These are phyloP conservation scores for Saturnispora sanitii DNA, from an alignment of 805 yeast genomes.

Conservation along the genomic window DNA sequence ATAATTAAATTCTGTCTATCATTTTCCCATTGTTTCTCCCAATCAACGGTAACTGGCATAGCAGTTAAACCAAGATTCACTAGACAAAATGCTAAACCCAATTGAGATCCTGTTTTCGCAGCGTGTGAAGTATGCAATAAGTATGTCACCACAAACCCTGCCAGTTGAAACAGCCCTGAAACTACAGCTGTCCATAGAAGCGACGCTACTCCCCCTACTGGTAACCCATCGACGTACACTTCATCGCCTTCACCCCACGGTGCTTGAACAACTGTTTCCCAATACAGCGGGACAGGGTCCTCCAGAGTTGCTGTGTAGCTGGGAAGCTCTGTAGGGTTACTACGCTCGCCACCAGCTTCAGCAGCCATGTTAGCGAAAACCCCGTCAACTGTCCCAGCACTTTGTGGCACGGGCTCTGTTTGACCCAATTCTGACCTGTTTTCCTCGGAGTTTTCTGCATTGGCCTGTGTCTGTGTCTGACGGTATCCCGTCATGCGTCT, in stretches of 20 bases:
- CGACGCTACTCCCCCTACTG: constrained; percentile 86
- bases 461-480: no score
- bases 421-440: no score
- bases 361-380: constrained; percentile 90
- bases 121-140: constrained; percentile 93
- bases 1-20: no score
- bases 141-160: constrained; percentile 87
- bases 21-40: no score
- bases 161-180: constrained; percentile 84
- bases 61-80: constrained; percentile 57
- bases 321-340: constrained; percentile 50
- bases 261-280: constrained; percentile 84
- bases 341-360: constrained; percentile 53
- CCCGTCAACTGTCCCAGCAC: constrained; percentile 73
- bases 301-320: constrained; percentile 92
- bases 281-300: constrained; percentile 91
- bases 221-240: constrained; percentile 87
- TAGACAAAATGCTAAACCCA: constrained; percentile 83
- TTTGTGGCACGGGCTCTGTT: no score
- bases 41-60: constrained; percentile 42
- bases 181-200: constrained; percentile 86
- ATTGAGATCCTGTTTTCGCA: constrained; percentile 88
- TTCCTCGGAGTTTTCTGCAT: no score
- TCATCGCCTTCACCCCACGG: constrained; percentile 71
- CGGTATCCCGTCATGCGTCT: no score